These are phyloP conservation scores for Gryganskiella cystojenkinii DNA, from an alignment of 192 early-diverging fungal genomes.

Conservation along the genomic window DNA sequence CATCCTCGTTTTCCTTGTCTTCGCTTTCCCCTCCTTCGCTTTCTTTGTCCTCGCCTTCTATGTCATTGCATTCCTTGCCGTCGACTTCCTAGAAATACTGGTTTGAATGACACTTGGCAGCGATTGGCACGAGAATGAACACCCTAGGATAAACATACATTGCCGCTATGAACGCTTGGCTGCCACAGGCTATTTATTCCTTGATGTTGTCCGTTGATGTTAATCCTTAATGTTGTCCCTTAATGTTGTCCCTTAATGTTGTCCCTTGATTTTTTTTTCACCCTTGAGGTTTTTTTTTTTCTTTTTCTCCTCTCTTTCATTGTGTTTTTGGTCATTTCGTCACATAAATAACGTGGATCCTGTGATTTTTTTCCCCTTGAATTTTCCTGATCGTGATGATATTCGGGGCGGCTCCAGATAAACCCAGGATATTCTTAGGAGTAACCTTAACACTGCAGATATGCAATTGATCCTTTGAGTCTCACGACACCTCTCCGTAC, in stretches of 20 bases:
- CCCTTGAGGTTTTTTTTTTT: neutral
- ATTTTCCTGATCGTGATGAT: slow-evolving; percentile 1
- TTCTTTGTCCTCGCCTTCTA: neutral
- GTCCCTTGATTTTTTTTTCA: neutral
- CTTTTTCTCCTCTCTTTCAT: neutral
- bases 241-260: neutral
- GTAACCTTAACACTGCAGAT: neutral
- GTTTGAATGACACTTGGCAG: neutral
- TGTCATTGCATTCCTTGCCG: neutral
- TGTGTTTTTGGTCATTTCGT: neutral
- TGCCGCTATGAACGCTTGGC: neutral
- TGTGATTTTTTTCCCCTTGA: neutral
- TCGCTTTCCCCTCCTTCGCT: no score
- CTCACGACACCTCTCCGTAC: neutral
- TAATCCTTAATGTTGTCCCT: slow-evolving; percentile 1
- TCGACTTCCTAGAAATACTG: neutral
- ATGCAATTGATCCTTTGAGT: neutral
- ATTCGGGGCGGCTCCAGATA: neutral
- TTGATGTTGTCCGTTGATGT: neutral
- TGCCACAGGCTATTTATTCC: neutral
- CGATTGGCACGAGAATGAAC: neutral
- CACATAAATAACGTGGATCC: neutral
- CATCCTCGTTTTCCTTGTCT: neutral
- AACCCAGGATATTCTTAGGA: slow-evolving; percentile 5
- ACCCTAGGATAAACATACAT: neutral